A percentile compares a stretch with the other conserved stretches of the same genome.
Evolutionary conservation across 2,329 filamentous ascomycete genomes (phyloP).

Genomic region (Lecanicillium sp.): DNA sequence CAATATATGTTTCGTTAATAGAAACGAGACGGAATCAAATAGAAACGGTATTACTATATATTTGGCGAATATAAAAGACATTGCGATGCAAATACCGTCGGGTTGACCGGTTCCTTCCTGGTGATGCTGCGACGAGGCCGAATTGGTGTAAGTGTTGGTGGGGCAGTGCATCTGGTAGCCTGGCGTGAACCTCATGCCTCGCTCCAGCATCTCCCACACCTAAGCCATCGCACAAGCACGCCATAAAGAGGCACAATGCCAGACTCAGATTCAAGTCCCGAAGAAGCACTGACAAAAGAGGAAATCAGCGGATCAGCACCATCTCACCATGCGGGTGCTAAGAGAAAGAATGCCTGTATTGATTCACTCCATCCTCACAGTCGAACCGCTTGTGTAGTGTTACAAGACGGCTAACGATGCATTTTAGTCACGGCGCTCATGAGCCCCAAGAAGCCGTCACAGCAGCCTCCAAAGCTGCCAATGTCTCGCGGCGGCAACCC

Average conservation of each 20-base stretch:
- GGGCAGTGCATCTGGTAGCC: too few relatives aligned
- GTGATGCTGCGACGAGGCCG: too few relatives aligned
- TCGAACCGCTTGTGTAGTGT: not conserved
- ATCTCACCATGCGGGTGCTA: conserved; percentile 12
- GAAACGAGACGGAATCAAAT: too few relatives aligned
- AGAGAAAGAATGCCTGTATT: conserved; percentile 35
- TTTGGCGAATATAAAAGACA: too few relatives aligned
- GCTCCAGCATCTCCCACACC: too few relatives aligned
- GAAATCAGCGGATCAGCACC: conserved; percentile 29
- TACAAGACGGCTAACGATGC: not conserved
- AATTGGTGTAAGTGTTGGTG: too few relatives aligned
- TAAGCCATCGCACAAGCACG: too few relatives aligned
- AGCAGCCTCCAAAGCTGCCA: conserved; percentile 11
- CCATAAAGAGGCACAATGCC: conserved; percentile 14
- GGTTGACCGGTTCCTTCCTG: too few relatives aligned
- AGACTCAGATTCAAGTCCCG: conserved; percentile 17
- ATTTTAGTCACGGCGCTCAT: conserved; percentile 27
- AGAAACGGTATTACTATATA: too few relatives aligned
- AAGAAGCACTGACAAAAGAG: conserved; percentile 34
- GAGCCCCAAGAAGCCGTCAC: conserved; percentile 27
- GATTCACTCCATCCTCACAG: not conserved
- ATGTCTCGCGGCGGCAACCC: conserved; percentile 16
- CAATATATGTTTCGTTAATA: too few relatives aligned
- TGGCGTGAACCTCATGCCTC: too few relatives aligned
- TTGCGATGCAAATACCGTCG: too few relatives aligned